These are phyloP conservation scores for Botrytis sinoallii DNA, from an alignment of 2,329 filamentous ascomycete genomes.

Conservation along the genomic window DNA sequence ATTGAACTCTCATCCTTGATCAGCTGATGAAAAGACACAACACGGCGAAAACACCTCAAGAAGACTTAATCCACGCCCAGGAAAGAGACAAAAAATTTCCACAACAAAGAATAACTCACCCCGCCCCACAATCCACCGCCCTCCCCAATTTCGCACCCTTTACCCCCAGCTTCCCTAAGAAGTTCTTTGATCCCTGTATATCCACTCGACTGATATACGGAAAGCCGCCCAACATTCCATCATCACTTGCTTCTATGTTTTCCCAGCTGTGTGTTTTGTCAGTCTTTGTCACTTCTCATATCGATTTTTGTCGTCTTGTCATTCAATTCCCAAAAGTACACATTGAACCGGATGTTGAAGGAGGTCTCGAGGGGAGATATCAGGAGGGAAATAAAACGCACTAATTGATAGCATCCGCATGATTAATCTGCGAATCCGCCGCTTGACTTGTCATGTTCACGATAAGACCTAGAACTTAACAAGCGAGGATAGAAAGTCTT, in stretches of 20 bases:
- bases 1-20: background rate
- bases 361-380: background rate
- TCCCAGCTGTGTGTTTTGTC: conserved; percentile 42
- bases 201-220: conserved; percentile 67
- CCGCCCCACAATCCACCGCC: conserved; percentile 42
- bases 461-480: background rate
- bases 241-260: conserved; percentile 50
- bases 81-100: background rate
- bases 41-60: background rate
- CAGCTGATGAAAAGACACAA: background rate
- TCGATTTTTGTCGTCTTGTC: background rate
- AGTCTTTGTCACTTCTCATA: background rate
- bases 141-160: conserved; percentile 36
- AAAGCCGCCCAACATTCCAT: conserved; percentile 79
- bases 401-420: conserved; percentile 16
- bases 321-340: background rate
- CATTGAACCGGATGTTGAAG: background rate
- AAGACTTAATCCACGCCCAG: background rate
- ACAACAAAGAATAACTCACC: conserved; percentile 31
- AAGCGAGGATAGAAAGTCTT: too few relatives aligned
- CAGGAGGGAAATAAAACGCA: background rate
- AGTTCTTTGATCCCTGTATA: conserved; percentile 65
- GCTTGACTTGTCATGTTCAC: background rate
- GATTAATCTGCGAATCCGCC: conserved; percentile 16
- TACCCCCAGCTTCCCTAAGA: conserved; percentile 63